Evolutionary conservation across 176 grass and related monocot genomes (phyloP).

Genomic region (Musa acuminata): DNA sequence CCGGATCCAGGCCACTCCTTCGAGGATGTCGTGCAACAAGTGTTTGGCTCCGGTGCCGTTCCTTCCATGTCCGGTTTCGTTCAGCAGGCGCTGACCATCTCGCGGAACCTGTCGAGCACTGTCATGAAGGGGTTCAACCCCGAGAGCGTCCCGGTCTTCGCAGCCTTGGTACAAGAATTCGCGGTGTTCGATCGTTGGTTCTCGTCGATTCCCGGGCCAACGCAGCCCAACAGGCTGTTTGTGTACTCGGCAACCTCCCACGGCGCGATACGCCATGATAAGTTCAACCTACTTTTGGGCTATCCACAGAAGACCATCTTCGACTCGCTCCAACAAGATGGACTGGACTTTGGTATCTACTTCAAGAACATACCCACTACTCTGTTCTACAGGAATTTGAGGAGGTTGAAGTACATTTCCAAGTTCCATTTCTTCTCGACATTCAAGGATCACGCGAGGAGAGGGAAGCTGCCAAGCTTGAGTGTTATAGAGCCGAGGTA

Average conservation of each 20-base stretch:
- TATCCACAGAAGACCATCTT: constrained; percentile 92
- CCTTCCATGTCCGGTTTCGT: constrained; percentile 88
- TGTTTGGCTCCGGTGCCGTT: constrained; percentile 32
- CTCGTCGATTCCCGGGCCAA: constrained; percentile 78
- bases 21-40: constrained; percentile 78
- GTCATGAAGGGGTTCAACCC: constrained; percentile 89
- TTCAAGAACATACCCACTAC: constrained; percentile 76
- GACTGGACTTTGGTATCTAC: constrained; percentile 54
- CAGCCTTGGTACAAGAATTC: constrained; percentile 52
- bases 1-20: constrained; percentile 80
- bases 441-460: constrained; percentile 43
- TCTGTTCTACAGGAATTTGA: constrained; percentile 72
- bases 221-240: constrained; percentile 87
- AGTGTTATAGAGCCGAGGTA: constrained; percentile 87
- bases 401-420: constrained; percentile 36
- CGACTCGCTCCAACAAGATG: constrained; percentile 61
- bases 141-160: constrained; percentile 49
- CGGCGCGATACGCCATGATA: constrained; percentile 66
- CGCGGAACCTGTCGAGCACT: constrained; percentile 29
- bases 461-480: constrained; percentile 42
- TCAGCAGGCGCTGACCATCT: constrained; percentile 59
- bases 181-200: constrained; percentile 97
- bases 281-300: constrained; percentile 50
- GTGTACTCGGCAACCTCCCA: constrained; percentile 91
- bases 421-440: constrained; percentile 50